Evolutionary conservation across 768 basidiomycete genomes (phyloP), one percentile per base, ranked within the genome.

Genomic region (Rhizopogon vesiculosus): DNA sequence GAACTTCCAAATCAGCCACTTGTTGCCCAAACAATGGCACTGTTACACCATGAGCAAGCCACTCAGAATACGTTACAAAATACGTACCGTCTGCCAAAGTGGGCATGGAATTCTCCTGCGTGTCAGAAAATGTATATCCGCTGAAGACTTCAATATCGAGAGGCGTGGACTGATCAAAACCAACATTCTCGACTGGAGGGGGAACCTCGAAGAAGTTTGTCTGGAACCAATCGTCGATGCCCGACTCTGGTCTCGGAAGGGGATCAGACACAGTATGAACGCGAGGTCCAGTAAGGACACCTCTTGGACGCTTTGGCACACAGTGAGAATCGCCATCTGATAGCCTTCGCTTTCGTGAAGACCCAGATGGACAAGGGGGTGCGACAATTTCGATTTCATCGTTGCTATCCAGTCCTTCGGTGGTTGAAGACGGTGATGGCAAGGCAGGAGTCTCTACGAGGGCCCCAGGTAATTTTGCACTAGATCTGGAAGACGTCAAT

Each of bases 141-240:
- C 62, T 60, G 33, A 72, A 72, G 49, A 76, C 22, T 7, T 73
- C 64, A 0, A 78, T 65, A 39, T 76, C 68, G 48, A 72, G 57
- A 0, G 55, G 67, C 3, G 61, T n/a, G 0, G 61, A 64, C 1
- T 55, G 45, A n/a, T 74, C 69, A 3, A 65, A 61, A 13, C 64
- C 60, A 0, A 54, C 55, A 0, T 61, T 57, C 28, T 63, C 57
- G 1, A 69, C 67, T 0, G 61, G 60, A 29, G 59, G 61, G 0
- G 71, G 71, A 5, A 69, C 56, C 3, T 68, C 57, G 25, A 74
- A 72, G 52, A 66, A 66, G 50, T 62, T 58, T 4, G 63, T 54
- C 19, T 67, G 59, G 42, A 73, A 73, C 77, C 75, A 77, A 33
- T 69, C 63, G 18, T 76, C 72, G 15, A 74, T 53, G 0, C 65